These are phyloP conservation scores for Quercus bicolor DNA, from an alignment of 306 rosid genomes.

Conservation along the genomic window DNA sequence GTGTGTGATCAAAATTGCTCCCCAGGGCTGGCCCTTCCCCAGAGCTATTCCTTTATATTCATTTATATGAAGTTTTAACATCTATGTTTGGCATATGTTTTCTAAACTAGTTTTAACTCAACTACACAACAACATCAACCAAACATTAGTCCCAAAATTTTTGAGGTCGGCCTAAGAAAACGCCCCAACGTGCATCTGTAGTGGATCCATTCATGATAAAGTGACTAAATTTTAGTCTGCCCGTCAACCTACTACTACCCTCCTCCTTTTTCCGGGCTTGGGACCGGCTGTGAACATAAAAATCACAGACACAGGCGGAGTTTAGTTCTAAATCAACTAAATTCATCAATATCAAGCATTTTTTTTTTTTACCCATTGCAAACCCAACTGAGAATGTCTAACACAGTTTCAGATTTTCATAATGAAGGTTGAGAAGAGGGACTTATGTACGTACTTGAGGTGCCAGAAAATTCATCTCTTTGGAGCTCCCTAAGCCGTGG, in stretches of 20 bases:
- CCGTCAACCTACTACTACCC: too few relatives aligned
- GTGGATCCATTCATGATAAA: too few relatives aligned
- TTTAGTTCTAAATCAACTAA: too few relatives aligned
- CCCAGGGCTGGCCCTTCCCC: neutral
- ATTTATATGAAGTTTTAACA: neutral
- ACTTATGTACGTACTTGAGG: constrained; percentile 31
- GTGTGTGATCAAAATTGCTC: constrained; percentile 2
- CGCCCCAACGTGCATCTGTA: too few relatives aligned
- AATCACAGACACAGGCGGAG: too few relatives aligned
- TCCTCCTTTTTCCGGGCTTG: too few relatives aligned
- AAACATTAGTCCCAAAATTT: neutral
- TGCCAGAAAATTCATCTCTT: constrained; percentile 48
- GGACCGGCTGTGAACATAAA: too few relatives aligned
- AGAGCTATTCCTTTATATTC: neutral
- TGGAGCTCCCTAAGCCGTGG: constrained; percentile 65
- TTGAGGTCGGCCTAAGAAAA: neutral
- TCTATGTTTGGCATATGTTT: neutral
- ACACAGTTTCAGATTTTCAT: neutral
- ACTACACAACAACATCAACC: too few relatives aligned
- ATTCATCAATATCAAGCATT: neutral
- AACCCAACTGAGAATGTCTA: neutral
- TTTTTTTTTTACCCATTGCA: neutral
- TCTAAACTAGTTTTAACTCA: neutral
- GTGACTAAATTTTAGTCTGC: too few relatives aligned
- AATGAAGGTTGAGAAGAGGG: neutral